Conservation (phyloP, 1,139 yeast genomes). For the Candida smagusa region DNA sequence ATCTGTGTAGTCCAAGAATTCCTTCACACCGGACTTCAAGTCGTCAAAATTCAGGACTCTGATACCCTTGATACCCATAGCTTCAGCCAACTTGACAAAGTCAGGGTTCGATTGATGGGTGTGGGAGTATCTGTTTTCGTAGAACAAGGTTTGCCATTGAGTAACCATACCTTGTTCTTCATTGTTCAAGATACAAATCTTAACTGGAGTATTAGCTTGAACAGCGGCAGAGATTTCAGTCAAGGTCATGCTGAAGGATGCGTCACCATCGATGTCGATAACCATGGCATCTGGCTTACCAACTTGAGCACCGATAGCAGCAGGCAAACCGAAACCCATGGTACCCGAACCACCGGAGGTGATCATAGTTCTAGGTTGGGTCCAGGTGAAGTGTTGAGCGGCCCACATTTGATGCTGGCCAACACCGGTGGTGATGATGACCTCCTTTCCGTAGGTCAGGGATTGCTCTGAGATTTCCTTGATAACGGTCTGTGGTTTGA, state of each 20-base stretch:
- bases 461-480: conserved; percentile 75
- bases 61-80: conserved; percentile 88
- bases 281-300: conserved; percentile 94
- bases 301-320: conserved; percentile 97
- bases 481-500: conserved; percentile 92
- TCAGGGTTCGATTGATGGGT: conserved; percentile 95
- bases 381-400: conserved; percentile 96
- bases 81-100: conserved; percentile 87
- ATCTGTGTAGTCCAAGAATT: conserved; percentile 65
- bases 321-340: conserved; percentile 96
- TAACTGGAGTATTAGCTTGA: conserved; percentile 88
- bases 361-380: conserved; percentile 84
- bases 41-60: conserved; percentile 70
- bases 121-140: conserved; percentile 94
- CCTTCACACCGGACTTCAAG: conserved; percentile 46
- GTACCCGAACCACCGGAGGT: conserved; percentile 99
- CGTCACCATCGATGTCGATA: conserved; percentile 97
- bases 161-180: conserved; percentile 99
- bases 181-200: conserved; percentile 83
- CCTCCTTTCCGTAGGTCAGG: conserved; percentile 63
- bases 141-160: conserved; percentile 97
- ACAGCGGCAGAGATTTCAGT: conserved; percentile 92
- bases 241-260: conserved; percentile 95
- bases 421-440: conserved; percentile 93
- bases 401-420: conserved; percentile 99